Evolutionary conservation across 306 rosid genomes (phyloP).

Genomic region (Vachellia collinsii): DNA sequence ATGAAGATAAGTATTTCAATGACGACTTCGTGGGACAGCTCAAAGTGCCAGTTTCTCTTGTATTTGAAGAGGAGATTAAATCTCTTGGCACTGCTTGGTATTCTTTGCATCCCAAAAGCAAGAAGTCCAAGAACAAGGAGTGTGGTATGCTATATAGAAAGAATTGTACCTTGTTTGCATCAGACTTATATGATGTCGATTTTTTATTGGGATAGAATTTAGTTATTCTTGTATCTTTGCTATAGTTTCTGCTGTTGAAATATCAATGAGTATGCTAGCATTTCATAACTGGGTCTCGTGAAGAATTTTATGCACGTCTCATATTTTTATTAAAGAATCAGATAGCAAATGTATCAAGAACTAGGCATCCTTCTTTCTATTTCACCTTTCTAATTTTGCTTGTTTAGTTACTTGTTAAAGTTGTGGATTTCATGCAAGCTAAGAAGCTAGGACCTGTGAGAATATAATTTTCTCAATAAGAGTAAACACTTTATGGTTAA

Average conservation of each 20-base stretch:
- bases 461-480: not conserved
- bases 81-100: constrained; percentile 87
- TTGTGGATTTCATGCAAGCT: constrained; percentile 1
- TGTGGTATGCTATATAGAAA: constrained; percentile 59
- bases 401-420: constrained; percentile 1
- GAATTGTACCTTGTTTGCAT: constrained; percentile 22
- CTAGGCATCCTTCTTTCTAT: not conserved
- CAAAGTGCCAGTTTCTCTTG: constrained; percentile 65
- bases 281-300: not conserved
- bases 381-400: not conserved
- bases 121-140: constrained; percentile 82
- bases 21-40: constrained; percentile 89
- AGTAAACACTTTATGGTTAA: not conserved
- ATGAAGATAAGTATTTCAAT: constrained; percentile 90
- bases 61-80: constrained; percentile 71
- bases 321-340: not conserved
- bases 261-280: not conserved
- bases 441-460: not conserved
- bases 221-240: not conserved
- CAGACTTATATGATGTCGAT: constrained; percentile 11
- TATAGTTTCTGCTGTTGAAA: not conserved
- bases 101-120: constrained; percentile 75
- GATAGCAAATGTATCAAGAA: not conserved
- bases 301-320: not conserved
- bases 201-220: not conserved